Evolutionary conservation across 2,329 filamentous ascomycete species (phyloP), one percentile per base, ranked within the genome.

Genomic region (Coniochaeta sp.): DNA sequence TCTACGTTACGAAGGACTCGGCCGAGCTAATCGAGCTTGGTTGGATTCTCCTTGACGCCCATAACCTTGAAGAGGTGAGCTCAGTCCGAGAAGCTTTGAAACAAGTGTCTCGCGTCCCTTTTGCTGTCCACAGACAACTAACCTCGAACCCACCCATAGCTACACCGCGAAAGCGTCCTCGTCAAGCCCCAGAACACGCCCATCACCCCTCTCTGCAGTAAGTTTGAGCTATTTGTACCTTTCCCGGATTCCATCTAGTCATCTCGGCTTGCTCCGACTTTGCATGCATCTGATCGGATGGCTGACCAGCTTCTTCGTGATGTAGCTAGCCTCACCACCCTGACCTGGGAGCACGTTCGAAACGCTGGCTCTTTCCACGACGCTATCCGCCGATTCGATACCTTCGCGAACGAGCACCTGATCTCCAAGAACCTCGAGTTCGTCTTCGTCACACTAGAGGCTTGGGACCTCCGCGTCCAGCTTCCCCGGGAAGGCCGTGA

Each of bases 111-210:
- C 49, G 49, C 48, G 45, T 48, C 48, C 32, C 58, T 57, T 49
- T 54, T 57, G 52, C n/a, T 10, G 38, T 42, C 57, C 52, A 12
- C 26, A 50, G 46, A 49, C 53, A 59, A 49, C 60, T 54, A 49
- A 55, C n/a, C n/a, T 32, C 53, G 57, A 52, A 57, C 51, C 42
- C 20, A 9, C 24, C 20, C 32, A 56, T 68, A 99, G 94, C 79
- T 97, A 61, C 87, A 95, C 71, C 90, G 91, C 61, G 91, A 97
- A 72, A 96, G 89, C 66, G 89, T 96, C 51, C 87, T 99, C 40
- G 94, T 99, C 63, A 97, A 97, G 75, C 94, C 94, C 4, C 87
- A 96, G 75, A 99, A 97, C 75, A 99, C 94, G 45, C 94, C 94
- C 52, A 99, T 99, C 67, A 99, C 94, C 59, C 94, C 94, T 55